A percentile compares a stretch with the other conserved stretches of the same genome.
Conservation (phyloP, 441 rosid species). For the Hura crepitans region DNA sequence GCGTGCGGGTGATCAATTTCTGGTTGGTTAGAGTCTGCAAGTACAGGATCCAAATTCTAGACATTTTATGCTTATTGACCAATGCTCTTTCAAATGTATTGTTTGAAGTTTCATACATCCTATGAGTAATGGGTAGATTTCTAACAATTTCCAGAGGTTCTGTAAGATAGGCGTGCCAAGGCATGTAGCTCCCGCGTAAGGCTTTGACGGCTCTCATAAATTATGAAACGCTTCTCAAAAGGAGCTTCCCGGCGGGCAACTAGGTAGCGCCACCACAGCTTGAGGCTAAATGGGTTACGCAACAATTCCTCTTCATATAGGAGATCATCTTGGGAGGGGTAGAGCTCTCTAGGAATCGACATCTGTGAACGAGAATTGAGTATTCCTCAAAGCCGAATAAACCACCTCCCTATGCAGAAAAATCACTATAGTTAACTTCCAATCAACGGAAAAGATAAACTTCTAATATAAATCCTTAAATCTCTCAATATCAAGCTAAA, state of each 20-base stretch:
- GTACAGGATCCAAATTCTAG: slow-evolving; percentile 89
- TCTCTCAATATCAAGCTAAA: no score
- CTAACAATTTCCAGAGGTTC: slow-evolving; percentile 77
- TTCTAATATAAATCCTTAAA: not conserved
- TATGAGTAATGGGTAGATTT: slow-evolving; percentile 59
- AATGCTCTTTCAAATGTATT: slow-evolving; percentile 84
- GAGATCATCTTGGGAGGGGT: slow-evolving; percentile 77
- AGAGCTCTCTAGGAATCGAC: slow-evolving; percentile 67
- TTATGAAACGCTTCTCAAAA: slow-evolving; percentile 58
- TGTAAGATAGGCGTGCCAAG: slow-evolving; percentile 77
- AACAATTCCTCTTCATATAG: slow-evolving; percentile 75
- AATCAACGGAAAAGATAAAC: not conserved
- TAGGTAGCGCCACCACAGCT: slow-evolving; percentile 93
- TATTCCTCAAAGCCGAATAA: not conserved
- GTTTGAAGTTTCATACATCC: slow-evolving; percentile 63
- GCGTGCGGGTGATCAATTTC: slow-evolving; percentile 51
- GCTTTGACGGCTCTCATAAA: slow-evolving; percentile 88
- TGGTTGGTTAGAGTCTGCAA: slow-evolving; percentile 56
- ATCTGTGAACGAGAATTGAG: no score
- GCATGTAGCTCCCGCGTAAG: slow-evolving; percentile 82
- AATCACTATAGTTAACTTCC: not conserved
- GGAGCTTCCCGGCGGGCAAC: slow-evolving; percentile 66
- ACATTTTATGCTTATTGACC: slow-evolving; percentile 95
- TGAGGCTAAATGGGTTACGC: slow-evolving; percentile 71
- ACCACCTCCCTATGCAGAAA: not conserved